A percentile compares a stretch with the other conserved stretches of the same genome.
Evolutionary conservation across 2,329 filamentous ascomycete species (phyloP).

Genomic region (Alternaria arborescens): DNA sequence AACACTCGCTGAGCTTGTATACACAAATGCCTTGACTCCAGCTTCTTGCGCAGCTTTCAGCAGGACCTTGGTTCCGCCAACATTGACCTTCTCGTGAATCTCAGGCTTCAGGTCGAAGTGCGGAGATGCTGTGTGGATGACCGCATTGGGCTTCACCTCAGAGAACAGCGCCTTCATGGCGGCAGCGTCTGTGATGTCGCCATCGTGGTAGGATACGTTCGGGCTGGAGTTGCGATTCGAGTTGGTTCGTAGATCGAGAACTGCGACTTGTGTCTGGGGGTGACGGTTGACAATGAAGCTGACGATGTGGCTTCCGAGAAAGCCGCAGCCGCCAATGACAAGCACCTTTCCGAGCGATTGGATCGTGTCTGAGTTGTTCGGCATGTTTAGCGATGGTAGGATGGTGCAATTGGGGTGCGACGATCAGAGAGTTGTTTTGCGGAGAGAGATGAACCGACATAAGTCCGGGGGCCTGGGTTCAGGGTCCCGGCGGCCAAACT

Average conservation of each 20-base stretch:
- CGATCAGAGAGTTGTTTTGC: slow-evolving; percentile 20
- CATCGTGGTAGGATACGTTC: slow-evolving; percentile 59
- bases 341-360: slow-evolving; percentile 56
- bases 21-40: slow-evolving; percentile 62
- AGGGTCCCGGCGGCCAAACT: slow-evolving; percentile 18
- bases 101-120: slow-evolving; percentile 50
- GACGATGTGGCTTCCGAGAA: slow-evolving; percentile 62
- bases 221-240: slow-evolving; percentile 51
- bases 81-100: slow-evolving; percentile 61
- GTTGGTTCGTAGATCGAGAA: slow-evolving; percentile 58
- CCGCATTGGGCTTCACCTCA: slow-evolving; percentile 55
- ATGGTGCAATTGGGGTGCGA: slow-evolving; percentile 19
- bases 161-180: slow-evolving; percentile 54
- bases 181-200: slow-evolving; percentile 59
- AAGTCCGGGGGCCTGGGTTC: slow-evolving; percentile 15
- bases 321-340: slow-evolving; percentile 61
- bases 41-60: slow-evolving; percentile 58
- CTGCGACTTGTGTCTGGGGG: slow-evolving; percentile 55
- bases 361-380: slow-evolving; percentile 22
- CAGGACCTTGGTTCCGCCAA: slow-evolving; percentile 60
- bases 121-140: slow-evolving; percentile 62
- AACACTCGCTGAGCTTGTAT: slow-evolving; percentile 61
- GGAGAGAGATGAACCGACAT: slow-evolving; percentile 25
- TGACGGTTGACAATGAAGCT: slow-evolving; percentile 53
- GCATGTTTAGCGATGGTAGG: slow-evolving; percentile 25